Evolutionary conservation across 768 basidiomycete species (phyloP).

Genomic region (Tulasnella sp.): DNA sequence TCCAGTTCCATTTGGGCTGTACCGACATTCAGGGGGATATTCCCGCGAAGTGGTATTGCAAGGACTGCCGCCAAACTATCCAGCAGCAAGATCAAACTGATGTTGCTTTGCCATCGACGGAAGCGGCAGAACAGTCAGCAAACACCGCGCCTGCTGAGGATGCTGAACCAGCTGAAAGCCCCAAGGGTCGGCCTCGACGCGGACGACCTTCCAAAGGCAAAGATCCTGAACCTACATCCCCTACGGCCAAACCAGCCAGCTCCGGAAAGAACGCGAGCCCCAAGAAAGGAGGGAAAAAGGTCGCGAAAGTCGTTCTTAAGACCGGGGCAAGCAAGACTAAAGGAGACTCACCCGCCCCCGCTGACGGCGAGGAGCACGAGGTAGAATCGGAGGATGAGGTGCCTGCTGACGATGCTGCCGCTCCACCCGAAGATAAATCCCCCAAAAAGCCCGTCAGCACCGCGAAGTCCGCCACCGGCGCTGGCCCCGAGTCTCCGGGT

Average conservation of each 20-base stretch:
- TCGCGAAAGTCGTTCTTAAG: slow-evolving; percentile 5
- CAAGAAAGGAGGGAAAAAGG: slow-evolving; percentile 24
- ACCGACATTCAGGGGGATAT: slow-evolving; percentile 28
- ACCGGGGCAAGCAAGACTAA: not conserved
- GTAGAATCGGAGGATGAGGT: slow-evolving; percentile 31
- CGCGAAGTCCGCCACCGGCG: not conserved
- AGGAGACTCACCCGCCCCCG: not conserved
- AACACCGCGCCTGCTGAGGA: not conserved
- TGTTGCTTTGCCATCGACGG: not conserved
- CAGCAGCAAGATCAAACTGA: not conserved
- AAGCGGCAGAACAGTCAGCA: not conserved
- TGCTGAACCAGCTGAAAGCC: not conserved
- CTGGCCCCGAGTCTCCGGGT: slow-evolving; percentile 13
- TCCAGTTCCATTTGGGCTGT: slow-evolving; percentile 31
- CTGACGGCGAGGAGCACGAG: slow-evolving; percentile 11
- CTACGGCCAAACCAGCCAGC: slow-evolving; percentile 8
- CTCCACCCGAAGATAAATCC: not conserved
- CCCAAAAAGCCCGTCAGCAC: not conserved
- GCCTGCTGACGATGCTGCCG: not conserved
- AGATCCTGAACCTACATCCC: slow-evolving; percentile 1
- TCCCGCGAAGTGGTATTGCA: slow-evolving; percentile 30
- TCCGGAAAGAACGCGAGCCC: not conserved
- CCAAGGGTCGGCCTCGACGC: slow-evolving; percentile 16
- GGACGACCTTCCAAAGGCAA: slow-evolving; percentile 19
- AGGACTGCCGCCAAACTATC: slow-evolving; percentile 23